Conservation (phyloP, 495 filamentous ascomycete species). For the Penicillium ochrochloron region DNA sequence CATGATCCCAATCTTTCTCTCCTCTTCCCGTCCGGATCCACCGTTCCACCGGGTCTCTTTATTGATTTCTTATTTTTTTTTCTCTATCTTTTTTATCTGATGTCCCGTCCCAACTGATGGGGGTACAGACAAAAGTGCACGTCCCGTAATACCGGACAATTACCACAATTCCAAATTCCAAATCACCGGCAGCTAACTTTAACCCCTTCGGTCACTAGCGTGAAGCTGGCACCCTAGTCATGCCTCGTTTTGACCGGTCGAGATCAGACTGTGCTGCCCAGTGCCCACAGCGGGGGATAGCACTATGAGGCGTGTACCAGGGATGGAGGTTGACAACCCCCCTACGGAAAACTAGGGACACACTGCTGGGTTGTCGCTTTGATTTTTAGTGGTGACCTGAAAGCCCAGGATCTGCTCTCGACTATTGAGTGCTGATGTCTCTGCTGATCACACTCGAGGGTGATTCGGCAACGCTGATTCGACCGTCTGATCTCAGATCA, state of each 20-base stretch:
- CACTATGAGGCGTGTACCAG: not conserved
- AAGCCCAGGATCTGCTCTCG: slow-evolving; percentile 1
- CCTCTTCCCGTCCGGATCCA: not conserved
- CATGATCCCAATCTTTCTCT: not conserved
- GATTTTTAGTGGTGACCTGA: slow-evolving; percentile 9
- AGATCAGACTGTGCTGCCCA: not conserved
- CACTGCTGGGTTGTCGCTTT: not conserved
- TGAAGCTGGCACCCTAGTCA: not conserved
- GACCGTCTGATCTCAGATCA: slow-evolving; percentile 2
- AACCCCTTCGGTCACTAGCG: not conserved
- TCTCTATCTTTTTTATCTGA: slow-evolving; percentile 7
- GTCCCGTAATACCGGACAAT: slow-evolving; percentile 15
- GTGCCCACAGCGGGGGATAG: not conserved
- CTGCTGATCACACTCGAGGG: slow-evolving; percentile 11
- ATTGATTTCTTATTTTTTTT: not conserved
- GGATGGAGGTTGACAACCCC: not conserved
- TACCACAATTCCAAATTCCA: slow-evolving; percentile 13
- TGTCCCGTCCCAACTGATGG: slow-evolving; percentile 1
- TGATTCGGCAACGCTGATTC: slow-evolving; percentile 9
- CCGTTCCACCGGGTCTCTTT: not conserved
- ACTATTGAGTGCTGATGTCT: slow-evolving; percentile 13
- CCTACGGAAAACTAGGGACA: not conserved
- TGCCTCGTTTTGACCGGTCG: slow-evolving; percentile 1
- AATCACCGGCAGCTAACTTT: slow-evolving; percentile 8
- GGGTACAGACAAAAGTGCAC: not conserved